A percentile compares a stretch with the other conserved stretches of the same genome.
These are phyloP conservation scores for Sphagnum fallax DNA, from an alignment of 228 moss, liverwort and hornwort genomes.

Conservation along the genomic window DNA sequence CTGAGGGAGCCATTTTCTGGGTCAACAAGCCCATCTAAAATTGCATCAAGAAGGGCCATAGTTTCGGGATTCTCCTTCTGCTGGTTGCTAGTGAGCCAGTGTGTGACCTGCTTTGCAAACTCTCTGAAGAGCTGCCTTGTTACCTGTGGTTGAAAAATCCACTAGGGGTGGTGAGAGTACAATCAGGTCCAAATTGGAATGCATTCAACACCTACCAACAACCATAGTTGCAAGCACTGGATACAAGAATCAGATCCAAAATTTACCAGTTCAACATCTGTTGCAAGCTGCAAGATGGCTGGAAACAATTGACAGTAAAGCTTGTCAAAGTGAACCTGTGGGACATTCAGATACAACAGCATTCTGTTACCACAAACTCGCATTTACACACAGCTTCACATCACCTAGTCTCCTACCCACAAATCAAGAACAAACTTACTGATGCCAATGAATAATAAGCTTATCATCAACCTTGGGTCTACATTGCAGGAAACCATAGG, in stretches of 20 bases:
- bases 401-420: too few relatives aligned
- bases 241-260: too few relatives aligned
- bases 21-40: constrained; percentile 89
- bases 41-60: constrained; percentile 83
- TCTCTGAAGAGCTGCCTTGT: constrained; percentile 86
- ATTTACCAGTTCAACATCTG: constrained; percentile 80
- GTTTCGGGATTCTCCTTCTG: constrained; percentile 93
- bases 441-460: too few relatives aligned
- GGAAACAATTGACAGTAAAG: constrained; percentile 78
- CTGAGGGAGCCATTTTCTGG: constrained; percentile 87
- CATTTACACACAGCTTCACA: too few relatives aligned
- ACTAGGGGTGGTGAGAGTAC: too few relatives aligned
- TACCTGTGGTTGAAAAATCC: constrained; percentile 37
- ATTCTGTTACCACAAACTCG: not conserved
- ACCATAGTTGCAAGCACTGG: too few relatives aligned
- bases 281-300: constrained; percentile 77
- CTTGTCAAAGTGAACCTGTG: constrained; percentile 76
- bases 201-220: not conserved
- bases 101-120: constrained; percentile 79
- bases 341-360: not conserved
- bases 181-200: not conserved
- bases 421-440: too few relatives aligned
- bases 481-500: too few relatives aligned
- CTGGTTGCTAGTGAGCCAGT: constrained; percentile 91
- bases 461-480: too few relatives aligned